phyloP scores from a whole-genome alignment of 768 basidiomycete species.

The Suillus hirtellus region DNA sequence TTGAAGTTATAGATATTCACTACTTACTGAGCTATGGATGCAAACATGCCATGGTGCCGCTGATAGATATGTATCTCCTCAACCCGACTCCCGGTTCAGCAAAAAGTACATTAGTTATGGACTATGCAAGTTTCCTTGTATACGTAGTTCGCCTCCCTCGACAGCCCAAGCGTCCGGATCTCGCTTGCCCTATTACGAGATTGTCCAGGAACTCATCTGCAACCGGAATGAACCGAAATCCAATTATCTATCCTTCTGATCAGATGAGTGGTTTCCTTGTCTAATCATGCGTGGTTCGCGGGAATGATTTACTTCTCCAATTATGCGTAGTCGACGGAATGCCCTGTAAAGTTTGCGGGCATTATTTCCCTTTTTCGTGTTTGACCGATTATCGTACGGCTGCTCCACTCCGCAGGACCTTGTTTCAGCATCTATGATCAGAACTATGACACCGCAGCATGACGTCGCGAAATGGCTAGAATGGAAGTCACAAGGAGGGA shows the following conservation, averaged over 20 bases:
- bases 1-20: not conserved
- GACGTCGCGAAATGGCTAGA: not conserved
- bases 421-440: not conserved
- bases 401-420: not conserved
- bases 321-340: not conserved
- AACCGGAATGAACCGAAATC: not conserved
- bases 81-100: not conserved
- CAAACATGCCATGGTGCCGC: not conserved
- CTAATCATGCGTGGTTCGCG: constrained; percentile 1
- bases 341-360: not conserved
- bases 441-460: not conserved
- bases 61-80: not conserved
- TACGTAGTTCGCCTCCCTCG: not conserved
- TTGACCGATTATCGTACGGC: not conserved
- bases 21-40: not conserved
- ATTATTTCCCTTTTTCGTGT: not conserved
- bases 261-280: not conserved
- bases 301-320: not conserved
- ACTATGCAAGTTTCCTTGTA: not conserved
- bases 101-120: not conserved
- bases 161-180: not conserved
- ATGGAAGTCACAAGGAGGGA: not conserved
- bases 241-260: not conserved
- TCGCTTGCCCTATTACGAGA: constrained; percentile 1
- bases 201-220: not conserved